A percentile compares a stretch with the other conserved stretches of the same genome.
These are phyloP conservation scores for Harringtonia lauricola DNA, from an alignment of 2,329 filamentous ascomycete genomes.

Conservation along the genomic window DNA sequence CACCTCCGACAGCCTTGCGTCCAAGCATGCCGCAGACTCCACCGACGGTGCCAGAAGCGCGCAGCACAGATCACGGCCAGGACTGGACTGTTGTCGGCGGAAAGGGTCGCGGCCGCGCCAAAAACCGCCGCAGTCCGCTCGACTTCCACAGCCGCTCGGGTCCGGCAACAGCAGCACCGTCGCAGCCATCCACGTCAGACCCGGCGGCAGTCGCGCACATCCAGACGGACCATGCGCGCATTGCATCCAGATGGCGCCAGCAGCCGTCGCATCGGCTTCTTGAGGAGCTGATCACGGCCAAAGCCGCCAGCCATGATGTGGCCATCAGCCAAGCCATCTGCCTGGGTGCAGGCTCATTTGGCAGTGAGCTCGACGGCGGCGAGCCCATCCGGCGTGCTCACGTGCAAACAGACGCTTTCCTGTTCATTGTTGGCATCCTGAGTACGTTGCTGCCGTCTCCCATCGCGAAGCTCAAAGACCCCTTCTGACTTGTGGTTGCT, in stretches of 20 bases:
- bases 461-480: not conserved
- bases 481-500: not conserved
- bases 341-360: constrained; percentile 44
- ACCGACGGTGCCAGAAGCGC: not conserved
- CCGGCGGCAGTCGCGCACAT: constrained; percentile 8
- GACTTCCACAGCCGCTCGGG: not conserved
- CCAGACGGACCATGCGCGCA: constrained; percentile 14
- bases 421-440: constrained; percentile 32
- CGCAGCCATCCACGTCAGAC: not conserved
- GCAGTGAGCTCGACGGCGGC: constrained; percentile 36
- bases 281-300: constrained; percentile 19
- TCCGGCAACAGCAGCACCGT: not conserved
- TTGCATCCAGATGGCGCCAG: constrained; percentile 12
- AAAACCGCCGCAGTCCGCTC: too few species aligned
- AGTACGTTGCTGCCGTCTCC: constrained; percentile 18
- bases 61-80: not conserved
- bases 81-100: not conserved
- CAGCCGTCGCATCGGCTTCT: constrained; percentile 22
- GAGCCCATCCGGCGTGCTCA: constrained; percentile 34
- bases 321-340: constrained; percentile 35
- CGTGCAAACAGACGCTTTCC: constrained; percentile 42
- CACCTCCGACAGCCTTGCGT: too few species aligned
- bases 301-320: constrained; percentile 11
- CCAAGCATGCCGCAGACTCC: too few species aligned
- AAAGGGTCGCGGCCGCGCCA: not conserved